Percentiles rank a stretch among this genome's conserved stretches.
phyloP scores from a whole-genome alignment of 768 basidiomycete genomes.

The Albatrellus ellisii region DNA sequence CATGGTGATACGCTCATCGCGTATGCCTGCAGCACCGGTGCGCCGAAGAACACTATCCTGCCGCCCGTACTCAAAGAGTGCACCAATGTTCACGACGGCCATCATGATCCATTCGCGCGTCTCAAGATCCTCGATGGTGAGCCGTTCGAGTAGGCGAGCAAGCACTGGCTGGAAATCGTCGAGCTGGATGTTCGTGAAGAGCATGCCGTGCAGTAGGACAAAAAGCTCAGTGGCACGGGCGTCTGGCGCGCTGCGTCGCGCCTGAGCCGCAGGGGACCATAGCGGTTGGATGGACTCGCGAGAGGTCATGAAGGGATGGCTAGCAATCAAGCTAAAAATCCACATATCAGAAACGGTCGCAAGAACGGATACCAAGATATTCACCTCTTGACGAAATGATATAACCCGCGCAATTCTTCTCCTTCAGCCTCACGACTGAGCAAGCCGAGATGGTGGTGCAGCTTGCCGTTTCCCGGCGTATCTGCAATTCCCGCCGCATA shows the following conservation, averaged over 20 bases:
- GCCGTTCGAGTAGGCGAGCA: slow-evolving; percentile 76
- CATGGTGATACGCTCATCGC: slow-evolving; percentile 15
- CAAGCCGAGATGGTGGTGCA: slow-evolving; percentile 90
- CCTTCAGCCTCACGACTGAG: slow-evolving; percentile 73
- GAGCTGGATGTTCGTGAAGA: slow-evolving; percentile 90
- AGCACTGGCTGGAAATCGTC: slow-evolving; percentile 81
- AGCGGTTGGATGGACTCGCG: slow-evolving; percentile 82
- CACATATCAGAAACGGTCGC: slow-evolving; percentile 1
- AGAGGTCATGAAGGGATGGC: slow-evolving; percentile 78
- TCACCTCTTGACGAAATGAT: slow-evolving; percentile 93
- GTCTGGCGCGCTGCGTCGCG: slow-evolving; percentile 65
- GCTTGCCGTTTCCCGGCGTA: slow-evolving; percentile 85
- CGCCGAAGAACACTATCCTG: slow-evolving; percentile 56
- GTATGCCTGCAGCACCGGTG: slow-evolving; percentile 30
- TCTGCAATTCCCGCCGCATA: slow-evolving; percentile 78
- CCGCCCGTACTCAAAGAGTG: slow-evolving; percentile 81
- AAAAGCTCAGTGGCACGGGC: slow-evolving; percentile 68
- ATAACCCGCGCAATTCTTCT: slow-evolving; percentile 75
- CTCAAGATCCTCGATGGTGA: slow-evolving; percentile 69
- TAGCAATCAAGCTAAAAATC: slow-evolving; percentile 68
- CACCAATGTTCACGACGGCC: slow-evolving; percentile 73
- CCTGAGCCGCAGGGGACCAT: slow-evolving; percentile 71
- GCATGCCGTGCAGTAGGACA: slow-evolving; percentile 89
- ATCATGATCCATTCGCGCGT: slow-evolving; percentile 96
- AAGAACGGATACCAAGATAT: slow-evolving; percentile 15